phyloP scores from a whole-genome alignment of 2,329 filamentous ascomycete genomes.

The Curvularia hawaiiensis region DNA sequence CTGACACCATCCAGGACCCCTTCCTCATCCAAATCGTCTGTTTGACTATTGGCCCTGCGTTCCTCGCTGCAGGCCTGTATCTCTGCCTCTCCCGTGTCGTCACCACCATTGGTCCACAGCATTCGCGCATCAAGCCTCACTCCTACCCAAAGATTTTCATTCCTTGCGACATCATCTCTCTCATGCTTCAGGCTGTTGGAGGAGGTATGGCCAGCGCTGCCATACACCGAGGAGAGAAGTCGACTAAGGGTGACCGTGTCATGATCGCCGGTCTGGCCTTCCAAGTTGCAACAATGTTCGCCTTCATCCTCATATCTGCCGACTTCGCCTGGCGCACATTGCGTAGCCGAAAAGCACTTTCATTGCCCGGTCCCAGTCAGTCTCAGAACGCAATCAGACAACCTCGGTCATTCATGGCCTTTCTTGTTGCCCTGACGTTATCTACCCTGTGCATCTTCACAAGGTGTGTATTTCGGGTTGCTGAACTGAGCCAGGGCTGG shows the following conservation, averaged over 20 bases:
- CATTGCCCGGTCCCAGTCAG: constrained; percentile 31
- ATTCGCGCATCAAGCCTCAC: constrained; percentile 51
- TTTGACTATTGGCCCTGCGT: constrained; percentile 60
- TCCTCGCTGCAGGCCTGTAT: constrained; percentile 69
- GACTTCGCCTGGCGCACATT: constrained; percentile 48
- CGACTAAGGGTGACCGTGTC: constrained; percentile 50
- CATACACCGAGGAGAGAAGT: constrained; percentile 35
- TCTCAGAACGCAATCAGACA: constrained; percentile 31
- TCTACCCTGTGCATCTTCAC: constrained; percentile 68
- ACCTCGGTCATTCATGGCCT: constrained; percentile 57
- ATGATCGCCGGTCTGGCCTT: constrained; percentile 54
- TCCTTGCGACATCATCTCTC: constrained; percentile 53
- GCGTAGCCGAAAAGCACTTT: constrained; percentile 22
- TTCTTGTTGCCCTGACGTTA: constrained; percentile 60
- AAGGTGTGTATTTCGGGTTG: constrained; percentile 68
- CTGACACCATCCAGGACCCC: constrained; percentile 47
- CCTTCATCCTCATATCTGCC: constrained; percentile 49
- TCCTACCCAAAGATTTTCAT: constrained; percentile 59
- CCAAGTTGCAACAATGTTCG: constrained; percentile 51
- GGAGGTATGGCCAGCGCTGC: constrained; percentile 50
- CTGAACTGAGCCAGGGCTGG: constrained; percentile 70
- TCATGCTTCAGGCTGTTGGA: constrained; percentile 52
- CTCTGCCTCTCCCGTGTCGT: constrained; percentile 60
- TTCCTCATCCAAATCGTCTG: constrained; percentile 73
- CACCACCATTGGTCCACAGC: constrained; percentile 45